Evolutionary conservation across 257 asterid genomes (phyloP).

Genomic region (Dorcoceras hygrometricum): DNA sequence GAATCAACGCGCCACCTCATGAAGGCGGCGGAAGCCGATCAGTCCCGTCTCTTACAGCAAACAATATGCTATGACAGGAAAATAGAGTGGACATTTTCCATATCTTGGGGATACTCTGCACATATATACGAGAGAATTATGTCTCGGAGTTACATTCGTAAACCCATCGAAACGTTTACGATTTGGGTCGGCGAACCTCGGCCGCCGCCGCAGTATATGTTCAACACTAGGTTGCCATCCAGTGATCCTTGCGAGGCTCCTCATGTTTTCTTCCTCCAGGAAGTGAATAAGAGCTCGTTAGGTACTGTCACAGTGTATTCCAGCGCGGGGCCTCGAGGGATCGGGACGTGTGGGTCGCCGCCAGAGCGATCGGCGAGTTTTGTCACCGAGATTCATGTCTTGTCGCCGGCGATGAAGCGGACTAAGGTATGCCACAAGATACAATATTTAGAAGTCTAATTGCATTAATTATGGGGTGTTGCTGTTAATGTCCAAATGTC

Average conservation of each 20-base stretch:
- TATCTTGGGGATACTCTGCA: conserved; percentile 80
- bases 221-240: conserved; percentile 52
- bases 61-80: conserved; percentile 57
- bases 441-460: no score
- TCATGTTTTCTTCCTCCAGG: conserved; percentile 45
- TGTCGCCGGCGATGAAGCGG: conserved; percentile 46
- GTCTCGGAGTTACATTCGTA: conserved; percentile 51
- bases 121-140: conserved; percentile 55
- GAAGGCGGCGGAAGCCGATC: conserved; percentile 64
- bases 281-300: conserved; percentile 7
- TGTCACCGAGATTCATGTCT: conserved; percentile 38
- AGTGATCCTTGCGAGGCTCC: conserved; percentile 51
- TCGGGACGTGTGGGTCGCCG: conserved; percentile 33
- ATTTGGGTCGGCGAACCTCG: conserved; percentile 30
- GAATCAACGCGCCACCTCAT: conserved; percentile 59
- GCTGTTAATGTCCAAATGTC: no score
- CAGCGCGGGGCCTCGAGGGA: conserved; percentile 31
- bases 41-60: conserved; percentile 66
- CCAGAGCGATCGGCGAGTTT: conserved; percentile 35
- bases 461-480: no score
- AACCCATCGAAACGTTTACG: conserved; percentile 59
- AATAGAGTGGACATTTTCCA: conserved; percentile 58
- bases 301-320: conserved; percentile 35
- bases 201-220: conserved; percentile 49
- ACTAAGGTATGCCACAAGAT: conserved; percentile 26